Percentiles rank a stretch among this genome's conserved stretches.
phyloP scores from a whole-genome alignment of 495 filamentous ascomycete species.

The Hypoxylon crocopeplum region DNA sequence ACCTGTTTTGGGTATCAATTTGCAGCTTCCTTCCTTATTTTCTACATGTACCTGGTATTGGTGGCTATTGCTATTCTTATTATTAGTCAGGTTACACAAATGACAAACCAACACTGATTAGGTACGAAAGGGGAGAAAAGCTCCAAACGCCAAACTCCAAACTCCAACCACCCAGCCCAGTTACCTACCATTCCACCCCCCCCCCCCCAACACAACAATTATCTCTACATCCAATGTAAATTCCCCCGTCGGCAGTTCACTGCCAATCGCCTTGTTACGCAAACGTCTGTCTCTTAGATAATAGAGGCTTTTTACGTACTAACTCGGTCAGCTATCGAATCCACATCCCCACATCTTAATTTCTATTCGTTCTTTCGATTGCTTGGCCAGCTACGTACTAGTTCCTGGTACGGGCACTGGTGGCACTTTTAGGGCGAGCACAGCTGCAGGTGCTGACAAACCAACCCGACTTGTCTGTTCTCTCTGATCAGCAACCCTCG shows the following conservation, averaged over 20 bases:
- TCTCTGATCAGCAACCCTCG: slow-evolving; percentile 19
- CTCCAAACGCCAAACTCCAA: too few species aligned
- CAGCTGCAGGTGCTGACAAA: slow-evolving; percentile 35
- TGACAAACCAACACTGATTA: slow-evolving; percentile 37
- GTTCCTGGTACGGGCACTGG: too few species aligned
- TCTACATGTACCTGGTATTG: too few species aligned
- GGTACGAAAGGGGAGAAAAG: slow-evolving; percentile 9
- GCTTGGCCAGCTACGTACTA: slow-evolving; percentile 4
- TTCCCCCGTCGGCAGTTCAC: slow-evolving; percentile 30
- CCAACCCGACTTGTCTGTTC: slow-evolving; percentile 13
- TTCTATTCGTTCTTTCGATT: slow-evolving; percentile 28
- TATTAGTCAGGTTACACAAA: slow-evolving; percentile 34
- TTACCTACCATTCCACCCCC: too few species aligned
- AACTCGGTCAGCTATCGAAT: slow-evolving; percentile 25
- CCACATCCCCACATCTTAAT: slow-evolving; percentile 12
- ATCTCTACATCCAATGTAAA: too few species aligned
- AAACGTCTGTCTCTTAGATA: slow-evolving; percentile 16
- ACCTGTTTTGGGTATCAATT: slow-evolving; percentile 37
- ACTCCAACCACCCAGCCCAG: too few species aligned
- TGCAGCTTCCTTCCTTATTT: slow-evolving; percentile 28
- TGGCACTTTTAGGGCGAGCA: slow-evolving; percentile 29
- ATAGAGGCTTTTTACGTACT: slow-evolving; percentile 5
- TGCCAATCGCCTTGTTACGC: slow-evolving; percentile 16
- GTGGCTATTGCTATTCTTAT: neutral
- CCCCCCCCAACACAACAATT: too few species aligned